Conservation (phyloP, 169 alveolate species). For the Plasmodium cynomolgi region DNA sequence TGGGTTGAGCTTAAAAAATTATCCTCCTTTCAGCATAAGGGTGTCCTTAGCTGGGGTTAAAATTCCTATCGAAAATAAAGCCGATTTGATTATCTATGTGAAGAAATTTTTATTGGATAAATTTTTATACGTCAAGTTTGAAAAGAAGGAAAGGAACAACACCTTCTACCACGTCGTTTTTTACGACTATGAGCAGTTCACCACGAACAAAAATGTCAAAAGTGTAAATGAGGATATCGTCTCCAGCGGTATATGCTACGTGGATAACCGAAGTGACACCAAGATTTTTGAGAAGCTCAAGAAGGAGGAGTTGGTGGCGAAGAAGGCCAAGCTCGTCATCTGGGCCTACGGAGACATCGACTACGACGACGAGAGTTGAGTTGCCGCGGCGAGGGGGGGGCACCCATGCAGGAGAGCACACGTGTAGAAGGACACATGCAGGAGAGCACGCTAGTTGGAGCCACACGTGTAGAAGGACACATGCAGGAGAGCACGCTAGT, state of each 20-base stretch:
- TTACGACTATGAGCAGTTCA: conserved; percentile 70
- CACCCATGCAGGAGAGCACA: no score
- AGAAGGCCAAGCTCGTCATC: conserved; percentile 36
- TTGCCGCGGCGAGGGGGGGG: neutral
- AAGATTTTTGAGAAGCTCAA: conserved; percentile 69
- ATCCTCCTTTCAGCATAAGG: conserved; percentile 31
- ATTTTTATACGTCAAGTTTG: conserved; percentile 67
- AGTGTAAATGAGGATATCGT: conserved; percentile 70
- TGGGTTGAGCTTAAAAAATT: conserved; percentile 26
- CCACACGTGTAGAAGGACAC: neutral
- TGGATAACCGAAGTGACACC: conserved; percentile 60
- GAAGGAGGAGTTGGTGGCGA: conserved; percentile 47
- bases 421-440: no score
- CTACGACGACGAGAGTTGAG: conserved; percentile 44
- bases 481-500: neutral
- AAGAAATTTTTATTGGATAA: conserved; percentile 52
- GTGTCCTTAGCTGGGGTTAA: conserved; percentile 55
- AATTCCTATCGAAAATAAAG: conserved; percentile 64
- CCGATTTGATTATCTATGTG: conserved; percentile 35
- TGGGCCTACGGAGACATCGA: conserved; percentile 75
- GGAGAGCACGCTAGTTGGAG: neutral
- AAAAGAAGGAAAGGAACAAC: conserved; percentile 25
- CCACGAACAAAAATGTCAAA: conserved; percentile 64
- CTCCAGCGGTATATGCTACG: conserved; percentile 44
- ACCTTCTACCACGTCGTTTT: conserved; percentile 35